phyloP scores from a whole-genome alignment of 2,329 filamentous ascomycete genomes.

The Sarocladium brachiariae region DNA sequence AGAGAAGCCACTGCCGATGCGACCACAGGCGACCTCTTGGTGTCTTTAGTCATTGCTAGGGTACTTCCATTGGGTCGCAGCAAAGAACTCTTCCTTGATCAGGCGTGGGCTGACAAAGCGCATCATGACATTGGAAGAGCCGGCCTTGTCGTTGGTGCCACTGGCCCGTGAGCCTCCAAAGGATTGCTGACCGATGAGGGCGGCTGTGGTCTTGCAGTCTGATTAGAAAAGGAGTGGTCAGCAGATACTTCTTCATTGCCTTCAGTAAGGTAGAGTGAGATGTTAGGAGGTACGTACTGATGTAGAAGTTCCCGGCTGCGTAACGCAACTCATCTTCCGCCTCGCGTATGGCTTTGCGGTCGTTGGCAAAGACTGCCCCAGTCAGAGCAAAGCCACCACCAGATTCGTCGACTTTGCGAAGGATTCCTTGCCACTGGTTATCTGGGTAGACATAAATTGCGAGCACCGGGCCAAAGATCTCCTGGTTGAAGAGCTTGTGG shows the following conservation, averaged over 20 bases:
- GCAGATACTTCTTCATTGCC: too few species aligned
- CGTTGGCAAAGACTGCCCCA: constrained; percentile 66
- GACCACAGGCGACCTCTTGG: too few species aligned
- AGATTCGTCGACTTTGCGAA: constrained; percentile 59
- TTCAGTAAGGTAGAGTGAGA: too few species aligned
- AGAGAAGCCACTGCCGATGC: too few species aligned
- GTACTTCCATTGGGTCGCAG: constrained; percentile 57
- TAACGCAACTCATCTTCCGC: constrained; percentile 68
- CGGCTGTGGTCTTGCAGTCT: constrained; percentile 74
- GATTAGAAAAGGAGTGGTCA: too few species aligned
- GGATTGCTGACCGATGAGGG: constrained; percentile 66
- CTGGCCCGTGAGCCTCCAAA: constrained; percentile 63
- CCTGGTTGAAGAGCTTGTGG: constrained; percentile 64
- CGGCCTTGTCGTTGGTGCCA: constrained; percentile 69
- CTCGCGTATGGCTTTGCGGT: constrained; percentile 56
- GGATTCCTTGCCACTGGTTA: constrained; percentile 40
- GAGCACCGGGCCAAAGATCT: constrained; percentile 78
- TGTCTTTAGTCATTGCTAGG: constrained; percentile 74
- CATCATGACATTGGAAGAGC: constrained; percentile 54
- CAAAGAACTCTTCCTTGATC: constrained; percentile 69
- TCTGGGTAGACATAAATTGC: constrained; percentile 75
- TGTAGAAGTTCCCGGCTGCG: constrained; percentile 75
- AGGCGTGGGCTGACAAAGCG: constrained; percentile 61
- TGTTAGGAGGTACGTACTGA: too few species aligned
- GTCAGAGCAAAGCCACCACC: constrained; percentile 75